Base-by-base conservation (phyloP, 345 rosid genomes). In the Camelina sativa region DNA sequence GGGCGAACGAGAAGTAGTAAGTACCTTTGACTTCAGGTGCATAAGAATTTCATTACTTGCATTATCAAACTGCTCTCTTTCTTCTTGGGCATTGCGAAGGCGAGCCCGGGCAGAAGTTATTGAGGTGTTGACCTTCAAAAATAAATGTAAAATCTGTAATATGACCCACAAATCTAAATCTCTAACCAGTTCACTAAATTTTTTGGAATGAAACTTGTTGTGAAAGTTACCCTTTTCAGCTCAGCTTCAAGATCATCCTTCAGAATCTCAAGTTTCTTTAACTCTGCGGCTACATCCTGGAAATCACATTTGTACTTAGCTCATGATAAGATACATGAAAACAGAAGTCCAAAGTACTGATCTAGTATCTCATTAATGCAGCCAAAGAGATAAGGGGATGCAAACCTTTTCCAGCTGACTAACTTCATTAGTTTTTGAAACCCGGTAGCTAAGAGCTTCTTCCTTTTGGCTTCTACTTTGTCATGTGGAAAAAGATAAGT, bases 41-140 rank as follows among this genome's bases (percentile, higher is more conserved):
- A 86, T 16, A 10, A 92, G 85, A 69, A 92, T 85, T 85, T 92
- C 86, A 73, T 89, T 88, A 75, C 93, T 88, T 19, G 99, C 97
- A 54, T 92, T 90, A 79, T 92, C 99, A 58, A 92, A 95, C 54
- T 95, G 91, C 43, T 95, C 97, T 78, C 96, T 76, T 82, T 92
- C 97, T 84, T 95, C 97, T 85, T 78, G 84, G 6, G 92, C 91
- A 82, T 95, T 86, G 52, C 25, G 85, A 69, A 92, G 88, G 59
- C 92, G 91, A 73, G 82, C 87, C 63, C 88, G 83, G 28, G 93
- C 76, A 43, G 85, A 69, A 9, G 80, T 69, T 73, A 90, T 81
- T 15, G 85, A 85, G 67, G 76, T 70, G 75, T 86, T 90, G 59
- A 90, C 97, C 99, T 92, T 76, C 44, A 84, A 63, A 28, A 65